Base-by-base conservation (phyloP, 345 rosid species). In the Euphorbia pulcherrima region DNA sequence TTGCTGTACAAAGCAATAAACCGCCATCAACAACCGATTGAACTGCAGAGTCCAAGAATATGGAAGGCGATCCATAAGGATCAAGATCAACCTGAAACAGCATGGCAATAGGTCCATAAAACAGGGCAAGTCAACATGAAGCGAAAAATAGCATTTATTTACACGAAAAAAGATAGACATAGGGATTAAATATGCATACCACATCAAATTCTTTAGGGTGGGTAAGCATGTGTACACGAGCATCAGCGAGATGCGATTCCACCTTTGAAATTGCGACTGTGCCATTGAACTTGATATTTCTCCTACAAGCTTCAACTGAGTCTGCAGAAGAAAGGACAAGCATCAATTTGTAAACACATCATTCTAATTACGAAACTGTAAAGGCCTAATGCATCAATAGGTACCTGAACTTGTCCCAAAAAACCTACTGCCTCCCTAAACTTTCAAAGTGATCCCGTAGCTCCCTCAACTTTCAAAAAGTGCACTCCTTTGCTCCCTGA, bases 11-110 rank as follows among this genome's bases (percentile, higher is more conserved):
- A 97, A 95, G 87, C 68, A 95, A 80, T 80, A 95, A 57, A 75
- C 97, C 99, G 65, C 97, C 99, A 84, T 95, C 97, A 55, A 72
- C 88, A 79, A 90, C 97, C 56, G 92, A 89, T 63, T 95, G 99
- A 70, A 95, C 87, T 44, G 99, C 97, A 52, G 97, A 90, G 77
- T 95, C 99, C 80, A 95, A 86, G 80, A 95, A 95, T 18, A 92
- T 72, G 13, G 99, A 90, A 26, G 99, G 99, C 3, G 99, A 83
- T 72, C 99, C 99, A 67, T 95, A 95, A 69, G 99, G 99, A 82
- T 95, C 99, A 55, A 92, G 96, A 86, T 95, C 99, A 86, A 95
- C 97, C 99, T 92, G 83, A 73, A 72, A 83, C 37, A 76, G 44
- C 53, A 51, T 46, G 23, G 48, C 62, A 21, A 51, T 8, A 72